A percentile compares a stretch with the other conserved stretches of the same genome.
Conservation (phyloP, 176 grass and related monocot genomes). For the Cocos nucifera region DNA sequence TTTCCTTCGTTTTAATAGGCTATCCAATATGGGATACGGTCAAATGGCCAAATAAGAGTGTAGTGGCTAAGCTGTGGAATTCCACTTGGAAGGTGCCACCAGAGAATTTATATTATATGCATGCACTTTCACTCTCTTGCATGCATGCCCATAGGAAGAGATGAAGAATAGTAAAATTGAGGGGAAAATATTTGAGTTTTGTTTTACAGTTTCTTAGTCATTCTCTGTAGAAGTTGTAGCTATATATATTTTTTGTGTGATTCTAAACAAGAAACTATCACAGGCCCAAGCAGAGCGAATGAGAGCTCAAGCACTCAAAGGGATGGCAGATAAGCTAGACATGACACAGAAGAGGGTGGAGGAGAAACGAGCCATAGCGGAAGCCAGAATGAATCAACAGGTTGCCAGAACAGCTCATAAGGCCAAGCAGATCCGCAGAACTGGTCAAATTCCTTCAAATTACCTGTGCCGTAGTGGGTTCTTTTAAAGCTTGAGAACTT, state of each 20-base stretch:
- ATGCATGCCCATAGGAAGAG: no score
- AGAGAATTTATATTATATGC: no score
- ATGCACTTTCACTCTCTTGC: no score
- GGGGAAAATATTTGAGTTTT: background rate
- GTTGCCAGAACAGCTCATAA: constrained; percentile 44
- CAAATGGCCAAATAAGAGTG: no score
- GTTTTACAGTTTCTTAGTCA: background rate
- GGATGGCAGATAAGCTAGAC: constrained; percentile 66
- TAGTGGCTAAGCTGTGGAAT: no score
- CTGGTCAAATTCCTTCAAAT: constrained; percentile 49
- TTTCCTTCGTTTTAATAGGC: no score
- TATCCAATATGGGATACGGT: no score
- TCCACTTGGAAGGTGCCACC: no score
- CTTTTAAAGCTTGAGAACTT: constrained; percentile 22
- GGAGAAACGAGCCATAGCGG: constrained; percentile 56
- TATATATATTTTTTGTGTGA: background rate
- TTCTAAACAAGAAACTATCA: constrained; percentile 1
- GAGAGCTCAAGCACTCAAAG: constrained; percentile 43
- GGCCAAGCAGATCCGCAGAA: constrained; percentile 54
- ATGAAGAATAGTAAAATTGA: background rate
- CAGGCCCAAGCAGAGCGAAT: constrained; percentile 67
- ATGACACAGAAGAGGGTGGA: constrained; percentile 34
- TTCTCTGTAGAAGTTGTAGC: background rate
- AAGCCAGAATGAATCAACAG: constrained; percentile 60
- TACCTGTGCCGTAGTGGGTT: constrained; percentile 54